Evolutionary conservation across 805 yeast genomes (phyloP).

Genomic region (Limtongia smithiae): DNA sequence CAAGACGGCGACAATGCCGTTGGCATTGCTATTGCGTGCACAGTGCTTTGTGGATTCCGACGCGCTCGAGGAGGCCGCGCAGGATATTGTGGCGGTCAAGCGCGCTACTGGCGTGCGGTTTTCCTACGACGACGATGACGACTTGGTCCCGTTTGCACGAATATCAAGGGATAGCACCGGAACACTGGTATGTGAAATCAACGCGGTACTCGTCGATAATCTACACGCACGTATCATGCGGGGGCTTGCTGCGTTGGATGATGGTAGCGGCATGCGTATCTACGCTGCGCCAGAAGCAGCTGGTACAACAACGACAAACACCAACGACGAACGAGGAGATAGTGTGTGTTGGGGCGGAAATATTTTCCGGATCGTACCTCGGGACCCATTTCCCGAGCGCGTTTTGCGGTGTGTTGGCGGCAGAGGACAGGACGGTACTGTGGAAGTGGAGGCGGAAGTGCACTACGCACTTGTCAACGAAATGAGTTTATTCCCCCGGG

Average conservation of each 20-base stretch:
- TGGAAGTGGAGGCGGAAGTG: neutral
- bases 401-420: neutral
- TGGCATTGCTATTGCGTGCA: slow-evolving; percentile 12
- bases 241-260: no score
- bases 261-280: no score
- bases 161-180: no score
- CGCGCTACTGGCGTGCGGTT: no score
- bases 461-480: slow-evolving; percentile 25
- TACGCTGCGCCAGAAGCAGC: no score
- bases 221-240: no score
- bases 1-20: neutral
- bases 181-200: no score
- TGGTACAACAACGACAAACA: no score
- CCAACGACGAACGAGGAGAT: neutral
- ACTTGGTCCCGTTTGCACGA: no score
- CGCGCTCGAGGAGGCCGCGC: neutral
- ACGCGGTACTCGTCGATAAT: no score
- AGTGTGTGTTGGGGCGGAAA: neutral
- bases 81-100: neutral
- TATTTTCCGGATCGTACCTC: slow-evolving; percentile 13
- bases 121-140: no score
- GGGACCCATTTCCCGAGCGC: slow-evolving; percentile 16
- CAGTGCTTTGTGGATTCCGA: slow-evolving; percentile 14
- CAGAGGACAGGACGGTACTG: neutral
- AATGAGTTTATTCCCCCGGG: slow-evolving; percentile 21